phyloP scores from a whole-genome alignment of 2,329 filamentous ascomycete species.

The Plenodomus tracheiphilus region DNA sequence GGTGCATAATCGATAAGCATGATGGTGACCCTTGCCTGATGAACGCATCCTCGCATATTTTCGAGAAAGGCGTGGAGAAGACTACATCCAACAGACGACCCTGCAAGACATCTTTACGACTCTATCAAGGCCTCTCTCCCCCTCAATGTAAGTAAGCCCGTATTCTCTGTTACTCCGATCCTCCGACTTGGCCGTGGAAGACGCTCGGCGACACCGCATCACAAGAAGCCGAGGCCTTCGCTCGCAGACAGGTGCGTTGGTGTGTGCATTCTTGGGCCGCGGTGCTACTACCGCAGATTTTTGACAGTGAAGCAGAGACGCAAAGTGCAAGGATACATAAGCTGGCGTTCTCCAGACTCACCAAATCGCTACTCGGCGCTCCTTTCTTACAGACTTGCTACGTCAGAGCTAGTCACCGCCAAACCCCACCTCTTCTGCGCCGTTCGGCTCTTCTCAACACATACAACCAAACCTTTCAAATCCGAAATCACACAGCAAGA shows the following conservation, averaged over 20 bases:
- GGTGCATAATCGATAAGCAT: constrained; percentile 31
- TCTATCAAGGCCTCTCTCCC: constrained; percentile 3
- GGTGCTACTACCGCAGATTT: constrained; percentile 20
- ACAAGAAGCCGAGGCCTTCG: constrained; percentile 41
- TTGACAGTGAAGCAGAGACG: not conserved
- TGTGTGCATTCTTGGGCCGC: constrained; percentile 22
- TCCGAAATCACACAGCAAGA: constrained; percentile 11
- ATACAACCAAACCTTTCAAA: constrained; percentile 2
- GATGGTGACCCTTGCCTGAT: constrained; percentile 22
- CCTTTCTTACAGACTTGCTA: constrained; percentile 16
- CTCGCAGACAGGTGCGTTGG: constrained; percentile 21
- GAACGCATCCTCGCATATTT: constrained; percentile 18
- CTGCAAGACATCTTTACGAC: constrained; percentile 6
- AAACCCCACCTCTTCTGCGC: constrained; percentile 1
- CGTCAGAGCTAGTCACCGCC: constrained; percentile 25
- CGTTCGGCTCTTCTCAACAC: constrained; percentile 1
- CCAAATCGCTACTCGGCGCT: constrained; percentile 13
- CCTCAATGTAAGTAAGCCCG: not conserved
- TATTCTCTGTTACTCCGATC: constrained; percentile 12
- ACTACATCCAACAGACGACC: constrained; percentile 25
- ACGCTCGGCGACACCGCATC: constrained; percentile 35
- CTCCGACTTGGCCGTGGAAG: constrained; percentile 15
- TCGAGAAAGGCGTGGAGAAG: constrained; percentile 14
- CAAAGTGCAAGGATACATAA: constrained; percentile 14
- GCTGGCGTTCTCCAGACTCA: constrained; percentile 27